Percentiles rank a stretch among this genome's conserved stretches.
These are phyloP conservation scores for Trypanosoma lewisi DNA, from an alignment of 208 protist species.

Conservation along the genomic window DNA sequence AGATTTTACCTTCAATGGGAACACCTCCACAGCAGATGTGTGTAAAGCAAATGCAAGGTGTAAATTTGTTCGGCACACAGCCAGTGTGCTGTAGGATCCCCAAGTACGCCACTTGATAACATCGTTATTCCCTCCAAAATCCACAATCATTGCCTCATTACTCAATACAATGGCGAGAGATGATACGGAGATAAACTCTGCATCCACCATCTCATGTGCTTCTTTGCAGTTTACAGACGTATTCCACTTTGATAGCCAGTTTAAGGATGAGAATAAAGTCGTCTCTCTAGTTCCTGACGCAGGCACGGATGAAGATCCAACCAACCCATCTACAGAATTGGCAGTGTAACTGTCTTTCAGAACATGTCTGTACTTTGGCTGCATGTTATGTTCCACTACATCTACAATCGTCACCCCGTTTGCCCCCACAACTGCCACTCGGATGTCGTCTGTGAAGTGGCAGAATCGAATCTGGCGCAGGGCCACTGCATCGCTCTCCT, in stretches of 20 bases:
- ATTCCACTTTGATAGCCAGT: conserved; percentile 5
- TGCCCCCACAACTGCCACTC: conserved; percentile 16
- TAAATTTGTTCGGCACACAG: conserved; percentile 60
- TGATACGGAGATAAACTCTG: conserved; percentile 18
- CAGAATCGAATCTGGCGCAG: conserved; percentile 19
- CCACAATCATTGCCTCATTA: conserved; percentile 24
- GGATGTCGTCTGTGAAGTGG: conserved; percentile 18
- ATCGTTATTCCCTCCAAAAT: conserved; percentile 18
- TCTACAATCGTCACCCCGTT: conserved; percentile 22
- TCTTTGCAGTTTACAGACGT: neutral
- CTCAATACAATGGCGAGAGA: conserved; percentile 22
- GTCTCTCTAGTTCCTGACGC: neutral
- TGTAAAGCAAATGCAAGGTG: conserved; percentile 61
- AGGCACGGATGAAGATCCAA: neutral
- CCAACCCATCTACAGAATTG: neutral
- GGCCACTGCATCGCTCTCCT: neutral
- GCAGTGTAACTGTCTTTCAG: neutral
- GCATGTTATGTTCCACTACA: conserved; percentile 8
- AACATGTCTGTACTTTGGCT: conserved; percentile 5
- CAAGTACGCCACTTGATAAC: conserved; percentile 61
- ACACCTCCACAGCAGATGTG: conserved; percentile 59
- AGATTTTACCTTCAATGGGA: conserved; percentile 31
- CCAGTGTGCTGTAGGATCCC: conserved; percentile 56
- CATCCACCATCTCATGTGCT: conserved; percentile 18
- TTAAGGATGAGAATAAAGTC: neutral